These are phyloP conservation scores for Protomyces macrosporus DNA, from an alignment of 1,139 yeast species.

Conservation along the genomic window DNA sequence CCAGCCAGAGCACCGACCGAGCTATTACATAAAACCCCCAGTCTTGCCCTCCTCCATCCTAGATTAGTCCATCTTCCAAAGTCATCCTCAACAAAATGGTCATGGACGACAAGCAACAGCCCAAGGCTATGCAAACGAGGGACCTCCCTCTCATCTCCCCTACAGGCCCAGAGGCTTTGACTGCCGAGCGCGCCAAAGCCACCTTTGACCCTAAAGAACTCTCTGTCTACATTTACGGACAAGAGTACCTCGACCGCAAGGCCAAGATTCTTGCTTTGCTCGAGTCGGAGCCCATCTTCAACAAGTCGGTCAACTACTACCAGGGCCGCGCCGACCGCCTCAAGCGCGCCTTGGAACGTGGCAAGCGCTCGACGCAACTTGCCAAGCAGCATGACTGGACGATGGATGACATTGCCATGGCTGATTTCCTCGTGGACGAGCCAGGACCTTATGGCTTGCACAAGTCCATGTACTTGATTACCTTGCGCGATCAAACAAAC, in stretches of 20 bases:
- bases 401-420: conserved; percentile 23
- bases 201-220: conserved; percentile 17
- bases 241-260: conserved; percentile 14
- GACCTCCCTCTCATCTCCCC: conserved; percentile 18
- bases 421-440: conserved; percentile 24
- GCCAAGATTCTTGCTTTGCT: conserved; percentile 8
- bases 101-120: conserved; percentile 17
- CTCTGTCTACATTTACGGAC: conserved; percentile 22
- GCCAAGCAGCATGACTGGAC: conserved; percentile 19
- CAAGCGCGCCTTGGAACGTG: conserved; percentile 22
- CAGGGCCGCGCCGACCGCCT: conserved; percentile 22
- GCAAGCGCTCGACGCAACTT: conserved; percentile 23
- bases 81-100: background rate
- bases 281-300: conserved; percentile 20
- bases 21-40: background rate
- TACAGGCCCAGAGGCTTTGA: conserved; percentile 14
- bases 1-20: too few species aligned
- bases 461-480: conserved; percentile 25
- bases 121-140: conserved; percentile 10
- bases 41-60: background rate
- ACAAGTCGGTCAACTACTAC: conserved; percentile 23
- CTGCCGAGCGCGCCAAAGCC: conserved; percentile 21
- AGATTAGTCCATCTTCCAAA: background rate
- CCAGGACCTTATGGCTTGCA: conserved; percentile 26
- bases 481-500: conserved; percentile 23